Evolutionary conservation across 805 yeast species (phyloP), one percentile per base, ranked within the genome.

Genomic region (Blastobotrys attinorum): DNA sequence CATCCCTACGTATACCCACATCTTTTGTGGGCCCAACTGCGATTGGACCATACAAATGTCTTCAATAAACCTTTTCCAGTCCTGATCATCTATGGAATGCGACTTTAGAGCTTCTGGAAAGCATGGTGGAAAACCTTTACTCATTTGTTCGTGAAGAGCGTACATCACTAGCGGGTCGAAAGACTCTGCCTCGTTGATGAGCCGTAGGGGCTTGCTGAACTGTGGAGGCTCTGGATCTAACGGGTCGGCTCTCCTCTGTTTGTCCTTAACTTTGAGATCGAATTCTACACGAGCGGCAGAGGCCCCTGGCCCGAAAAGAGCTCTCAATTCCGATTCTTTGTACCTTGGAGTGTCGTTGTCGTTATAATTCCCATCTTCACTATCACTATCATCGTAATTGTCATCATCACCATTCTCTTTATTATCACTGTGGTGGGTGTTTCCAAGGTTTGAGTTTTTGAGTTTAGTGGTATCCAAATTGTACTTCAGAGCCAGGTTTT

Each of bases 31-130:
- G 15, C 35, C n/a, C 6, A 7, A 31, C 15, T 31, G 35, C 35
- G 35, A 31, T 15, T 31, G 35, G 15, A 31, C 15, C 13, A 21
- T 13, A 17, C 38, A 35, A 5, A 20, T 20, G 22, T 35, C 38
- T 13, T 35, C 38, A 5, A 35, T n/a, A 15, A 35, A 35, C 38
- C 21, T 5, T 17, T 35, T 35, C 38, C 38, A 35, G 38, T 35
- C 38, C 3, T 35, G 13, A 10, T 6, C 3, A 15, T 10, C 13
- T 10, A 35, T 13, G 25, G 15, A 10, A 21, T 22, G 23, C 13
- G 23, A 20, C 16, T 10, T 11, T 4, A 35, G 25, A 8, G 15
- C 10, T 3, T 21, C 13, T 13, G 38, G 38, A 15, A 35, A 35
- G 13, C 23, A 20, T 10, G 7, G 13, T 8, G 38, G 38, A 17